These are phyloP conservation scores for Starmerella powellii DNA, from an alignment of 805 yeast species.

Conservation along the genomic window DNA sequence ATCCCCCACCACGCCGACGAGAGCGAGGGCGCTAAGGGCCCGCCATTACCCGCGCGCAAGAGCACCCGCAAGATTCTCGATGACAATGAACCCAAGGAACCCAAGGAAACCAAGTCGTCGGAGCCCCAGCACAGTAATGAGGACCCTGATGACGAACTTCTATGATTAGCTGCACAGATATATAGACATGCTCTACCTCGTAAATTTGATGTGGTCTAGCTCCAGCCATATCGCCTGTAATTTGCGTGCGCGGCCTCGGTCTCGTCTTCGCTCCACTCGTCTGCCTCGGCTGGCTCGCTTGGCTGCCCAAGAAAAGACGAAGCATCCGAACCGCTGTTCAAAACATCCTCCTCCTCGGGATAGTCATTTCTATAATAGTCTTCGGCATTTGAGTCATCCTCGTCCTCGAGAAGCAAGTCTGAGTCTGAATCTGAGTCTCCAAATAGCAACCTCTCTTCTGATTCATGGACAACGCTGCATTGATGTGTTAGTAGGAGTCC, in stretches of 20 bases:
- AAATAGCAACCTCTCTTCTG: conserved; percentile 24
- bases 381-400: conserved; percentile 52
- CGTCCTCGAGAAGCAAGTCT: conserved; percentile 28
- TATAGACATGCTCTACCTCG: no score
- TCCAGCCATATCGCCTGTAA: conserved; percentile 12
- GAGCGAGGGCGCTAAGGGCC: no score
- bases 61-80: no score
- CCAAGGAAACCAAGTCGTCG: no score
- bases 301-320: conserved; percentile 10
- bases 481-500: conserved; percentile 11
- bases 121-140: no score
- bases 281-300: conserved; percentile 7
- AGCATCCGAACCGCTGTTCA: background rate
- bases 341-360: conserved; percentile 64
- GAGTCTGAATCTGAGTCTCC: conserved; percentile 33
- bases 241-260: background rate
- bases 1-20: no score
- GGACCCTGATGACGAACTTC: conserved; percentile 7
- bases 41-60: no score
- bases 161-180: no score
- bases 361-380: conserved; percentile 85
- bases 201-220: background rate
- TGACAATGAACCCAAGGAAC: no score
- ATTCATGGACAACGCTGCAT: conserved; percentile 22
- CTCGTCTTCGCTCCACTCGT: conserved; percentile 24